These are phyloP conservation scores for Durio zibethinus DNA, from an alignment of 345 rosid species.

Conservation along the genomic window DNA sequence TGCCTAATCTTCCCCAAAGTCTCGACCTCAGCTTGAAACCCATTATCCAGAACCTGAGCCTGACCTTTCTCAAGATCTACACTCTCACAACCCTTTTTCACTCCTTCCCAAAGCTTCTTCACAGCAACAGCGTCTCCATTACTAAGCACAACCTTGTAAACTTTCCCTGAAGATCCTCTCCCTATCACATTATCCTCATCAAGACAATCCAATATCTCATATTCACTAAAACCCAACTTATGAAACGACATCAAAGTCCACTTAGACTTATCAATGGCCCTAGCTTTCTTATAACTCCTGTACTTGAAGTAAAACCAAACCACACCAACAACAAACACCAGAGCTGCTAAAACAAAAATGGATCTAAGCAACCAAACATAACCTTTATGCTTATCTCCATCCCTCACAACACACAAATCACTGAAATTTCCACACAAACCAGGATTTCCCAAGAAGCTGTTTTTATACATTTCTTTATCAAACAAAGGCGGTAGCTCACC, in stretches of 20 bases:
- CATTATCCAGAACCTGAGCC: constrained; percentile 43
- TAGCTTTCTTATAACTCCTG: constrained; percentile 57
- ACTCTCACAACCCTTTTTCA: constrained; percentile 41
- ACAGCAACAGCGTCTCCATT: constrained; percentile 89
- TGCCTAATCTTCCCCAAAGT: constrained; percentile 97
- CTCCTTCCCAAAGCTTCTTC: constrained; percentile 84
- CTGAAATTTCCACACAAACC: constrained; percentile 68
- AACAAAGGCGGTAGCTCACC: constrained; percentile 73
- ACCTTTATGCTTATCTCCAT: constrained; percentile 49
- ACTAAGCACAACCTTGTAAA: constrained; percentile 81
- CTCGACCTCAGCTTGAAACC: constrained; percentile 81
- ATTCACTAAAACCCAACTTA: constrained; percentile 83
- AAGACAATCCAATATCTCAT: constrained; percentile 75
- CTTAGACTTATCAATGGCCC: constrained; percentile 67
- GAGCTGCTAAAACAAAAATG: constrained; percentile 63
- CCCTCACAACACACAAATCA: constrained; percentile 56
- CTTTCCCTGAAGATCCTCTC: constrained; percentile 84
- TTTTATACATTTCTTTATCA: constrained; percentile 55
- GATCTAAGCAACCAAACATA: constrained; percentile 71
- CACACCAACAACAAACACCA: constrained; percentile 62
- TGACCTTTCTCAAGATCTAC: constrained; percentile 67
- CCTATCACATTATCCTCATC: constrained; percentile 97
- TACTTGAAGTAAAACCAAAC: constrained; percentile 88
- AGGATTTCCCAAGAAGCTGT: constrained; percentile 76
- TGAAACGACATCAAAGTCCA: constrained; percentile 98